These are phyloP conservation scores for Yamadazyma siamensis DNA, from an alignment of 1,139 yeast species.

Conservation along the genomic window DNA sequence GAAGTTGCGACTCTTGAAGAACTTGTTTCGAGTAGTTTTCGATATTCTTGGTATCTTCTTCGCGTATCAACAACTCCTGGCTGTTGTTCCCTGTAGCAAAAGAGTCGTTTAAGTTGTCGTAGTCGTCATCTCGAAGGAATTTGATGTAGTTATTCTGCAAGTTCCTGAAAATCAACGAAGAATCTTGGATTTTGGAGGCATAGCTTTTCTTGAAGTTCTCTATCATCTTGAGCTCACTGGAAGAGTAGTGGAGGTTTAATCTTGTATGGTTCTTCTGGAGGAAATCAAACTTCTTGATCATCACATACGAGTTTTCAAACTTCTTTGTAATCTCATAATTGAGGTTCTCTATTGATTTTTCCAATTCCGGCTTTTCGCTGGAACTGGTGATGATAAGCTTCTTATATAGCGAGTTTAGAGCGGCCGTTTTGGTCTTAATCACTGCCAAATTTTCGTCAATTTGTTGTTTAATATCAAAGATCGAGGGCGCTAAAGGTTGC, in stretches of 20 bases:
- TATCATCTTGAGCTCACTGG: conserved; percentile 61
- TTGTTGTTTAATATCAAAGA: conserved; percentile 70
- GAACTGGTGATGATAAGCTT: conserved; percentile 85
- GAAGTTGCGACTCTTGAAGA: conserved; percentile 41
- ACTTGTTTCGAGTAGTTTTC: conserved; percentile 44
- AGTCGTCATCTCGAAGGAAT: conserved; percentile 68
- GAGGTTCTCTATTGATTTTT: conserved; percentile 66
- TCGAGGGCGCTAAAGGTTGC: conserved; percentile 67
- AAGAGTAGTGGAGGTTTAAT: conserved; percentile 33
- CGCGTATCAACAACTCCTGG: conserved; percentile 8
- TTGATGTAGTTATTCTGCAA: conserved; percentile 87
- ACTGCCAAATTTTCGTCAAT: conserved; percentile 58
- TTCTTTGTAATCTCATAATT: conserved; percentile 70
- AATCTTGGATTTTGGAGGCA: conserved; percentile 80
- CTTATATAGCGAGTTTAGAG: conserved; percentile 67
- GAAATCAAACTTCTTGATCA: conserved; percentile 66
- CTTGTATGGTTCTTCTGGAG: conserved; percentile 35
- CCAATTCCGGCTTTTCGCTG: conserved; percentile 67
- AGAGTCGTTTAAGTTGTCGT: conserved; percentile 26
- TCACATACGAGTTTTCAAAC: conserved; percentile 73
- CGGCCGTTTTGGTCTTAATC: conserved; percentile 49
- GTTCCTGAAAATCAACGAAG: conserved; percentile 74
- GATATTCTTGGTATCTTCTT: conserved; percentile 39
- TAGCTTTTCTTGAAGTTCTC: conserved; percentile 79
- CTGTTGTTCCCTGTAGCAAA: conserved; percentile 3